A percentile compares a stretch with the other conserved stretches of the same genome.
Conservation (phyloP, 2,329 filamentous ascomycete species). For the Onygena corvina region DNA sequence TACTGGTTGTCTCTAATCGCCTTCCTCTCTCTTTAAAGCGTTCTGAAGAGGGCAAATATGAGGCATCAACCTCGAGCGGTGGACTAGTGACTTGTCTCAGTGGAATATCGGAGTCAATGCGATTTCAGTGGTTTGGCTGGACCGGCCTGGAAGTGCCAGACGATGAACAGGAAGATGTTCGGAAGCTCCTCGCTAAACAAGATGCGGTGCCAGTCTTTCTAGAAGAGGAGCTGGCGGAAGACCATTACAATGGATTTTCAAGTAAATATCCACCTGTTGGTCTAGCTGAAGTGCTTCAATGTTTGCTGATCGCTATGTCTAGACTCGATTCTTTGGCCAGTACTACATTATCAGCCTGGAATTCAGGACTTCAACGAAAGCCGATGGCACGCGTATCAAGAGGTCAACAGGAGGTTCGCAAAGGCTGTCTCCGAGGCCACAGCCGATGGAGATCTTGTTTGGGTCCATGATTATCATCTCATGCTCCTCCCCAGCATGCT, state of each 20-base stretch:
- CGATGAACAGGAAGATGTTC: conserved; percentile 57
- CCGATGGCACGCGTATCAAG: conserved; percentile 85
- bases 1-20: conserved; percentile 73
- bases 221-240: conserved; percentile 73
- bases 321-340: conserved; percentile 93
- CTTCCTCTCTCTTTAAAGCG: conserved; percentile 86
- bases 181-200: conserved; percentile 62
- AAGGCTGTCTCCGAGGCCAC: conserved; percentile 78
- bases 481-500: conserved; percentile 80
- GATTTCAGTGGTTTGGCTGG: conserved; percentile 95
- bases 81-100: conserved; percentile 83
- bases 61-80: conserved; percentile 80
- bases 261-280: conserved; percentile 44
- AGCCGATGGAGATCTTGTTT: conserved; percentile 80
- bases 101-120: conserved; percentile 74
- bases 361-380: conserved; percentile 88
- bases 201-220: conserved; percentile 78
- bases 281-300: not conserved
- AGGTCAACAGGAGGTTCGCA: conserved; percentile 85
- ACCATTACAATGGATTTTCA: conserved; percentile 92
- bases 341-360: conserved; percentile 92
- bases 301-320: not conserved
- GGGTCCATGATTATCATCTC: conserved; percentile 90
- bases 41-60: conserved; percentile 67
- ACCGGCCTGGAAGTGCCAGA: conserved; percentile 78